A percentile compares a stretch with the other conserved stretches of the same genome.
Evolutionary conservation across 2,329 filamentous ascomycete species (phyloP).

Genomic region (Moelleriella libera): DNA sequence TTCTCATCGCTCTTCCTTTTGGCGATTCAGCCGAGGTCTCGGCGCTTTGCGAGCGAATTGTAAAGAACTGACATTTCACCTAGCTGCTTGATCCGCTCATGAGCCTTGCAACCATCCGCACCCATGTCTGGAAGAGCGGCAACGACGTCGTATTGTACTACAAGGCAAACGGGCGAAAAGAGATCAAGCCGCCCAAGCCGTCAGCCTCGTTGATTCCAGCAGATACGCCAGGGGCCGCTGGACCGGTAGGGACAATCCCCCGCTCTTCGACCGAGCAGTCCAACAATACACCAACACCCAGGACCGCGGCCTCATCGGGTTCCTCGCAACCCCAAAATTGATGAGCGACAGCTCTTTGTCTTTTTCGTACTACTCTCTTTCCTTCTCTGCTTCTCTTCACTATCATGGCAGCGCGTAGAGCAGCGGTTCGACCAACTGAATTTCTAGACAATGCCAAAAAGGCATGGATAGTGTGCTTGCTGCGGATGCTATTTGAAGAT

Average conservation of each 20-base stretch:
- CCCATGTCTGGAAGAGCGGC: conserved; percentile 90
- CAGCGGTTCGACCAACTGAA: no score
- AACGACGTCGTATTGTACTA: conserved; percentile 86
- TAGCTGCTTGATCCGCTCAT: conserved; percentile 64
- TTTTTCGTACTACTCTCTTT: neutral
- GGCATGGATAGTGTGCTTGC: no score
- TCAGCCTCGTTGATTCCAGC: conserved; percentile 7
- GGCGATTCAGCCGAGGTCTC: neutral
- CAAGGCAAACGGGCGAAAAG: conserved; percentile 77
- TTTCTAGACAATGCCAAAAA: no score
- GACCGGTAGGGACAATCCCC: conserved; percentile 7
- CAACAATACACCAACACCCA: neutral
- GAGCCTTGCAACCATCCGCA: conserved; percentile 84
- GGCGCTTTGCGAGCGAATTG: neutral
- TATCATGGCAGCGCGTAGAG: no score
- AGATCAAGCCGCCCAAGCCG: conserved; percentile 19
- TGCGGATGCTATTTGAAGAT: no score
- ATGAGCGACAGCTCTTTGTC: neutral
- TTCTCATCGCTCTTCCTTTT: neutral
- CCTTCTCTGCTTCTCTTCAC: no score
- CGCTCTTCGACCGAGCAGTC: neutral
- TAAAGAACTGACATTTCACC: neutral
- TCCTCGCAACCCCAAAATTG: neutral
- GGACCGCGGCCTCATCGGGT: neutral
- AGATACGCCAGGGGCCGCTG: conserved; percentile 9